Evolutionary conservation across 179 eudicot genomes (phyloP), one percentile per base, ranked within the genome.

Genomic region (Beta lomatogona): DNA sequence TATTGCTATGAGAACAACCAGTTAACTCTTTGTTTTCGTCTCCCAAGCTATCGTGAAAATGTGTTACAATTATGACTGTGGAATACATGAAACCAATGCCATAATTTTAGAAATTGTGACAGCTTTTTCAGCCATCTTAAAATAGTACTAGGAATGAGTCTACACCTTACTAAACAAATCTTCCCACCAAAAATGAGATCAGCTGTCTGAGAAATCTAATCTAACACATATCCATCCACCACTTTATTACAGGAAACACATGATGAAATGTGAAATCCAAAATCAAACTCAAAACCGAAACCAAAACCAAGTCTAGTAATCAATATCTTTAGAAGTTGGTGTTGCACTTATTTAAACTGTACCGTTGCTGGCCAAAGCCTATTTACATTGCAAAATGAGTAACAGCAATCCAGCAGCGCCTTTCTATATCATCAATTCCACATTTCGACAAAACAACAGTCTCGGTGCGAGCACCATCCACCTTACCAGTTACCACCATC

Each of bases 331-430:
- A 79, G 55, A 46, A 68, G 64, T 58, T 53, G 28, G 69, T 57
- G 21, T 67, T 21, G 46, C 59, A 4, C 67, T 79, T 59, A 60
- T 60, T 64, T 19, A 79, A 79, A 15, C 71, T 50, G 69, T 45
- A 72, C 46, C 18, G 55, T 9, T 59, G 57, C 77, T 46, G 63
- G 63, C 72, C 48, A 61, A n/a, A 18, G 16, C 69, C 64, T 80
- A 80, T 73, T 45, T 80, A 80, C 78, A 80, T 28, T 61, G 65
- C 21, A 60, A 61, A 57, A 60, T 36, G 57, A 13, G 28, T 41
- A 71, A 79, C 6, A 55, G 15, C 28, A 78, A 53, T 61, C 54
- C 54, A 78, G 15, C 58, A 31, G 36, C 14, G 59, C 5, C 73
- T 8, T 21, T 55, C 36, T 15, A 36, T 48, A 48, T 48, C 52